Evolutionary conservation across 2,329 filamentous ascomycete genomes (phyloP), one percentile per base, ranked within the genome.

Genomic region (Penicillium psychrosexuale): DNA sequence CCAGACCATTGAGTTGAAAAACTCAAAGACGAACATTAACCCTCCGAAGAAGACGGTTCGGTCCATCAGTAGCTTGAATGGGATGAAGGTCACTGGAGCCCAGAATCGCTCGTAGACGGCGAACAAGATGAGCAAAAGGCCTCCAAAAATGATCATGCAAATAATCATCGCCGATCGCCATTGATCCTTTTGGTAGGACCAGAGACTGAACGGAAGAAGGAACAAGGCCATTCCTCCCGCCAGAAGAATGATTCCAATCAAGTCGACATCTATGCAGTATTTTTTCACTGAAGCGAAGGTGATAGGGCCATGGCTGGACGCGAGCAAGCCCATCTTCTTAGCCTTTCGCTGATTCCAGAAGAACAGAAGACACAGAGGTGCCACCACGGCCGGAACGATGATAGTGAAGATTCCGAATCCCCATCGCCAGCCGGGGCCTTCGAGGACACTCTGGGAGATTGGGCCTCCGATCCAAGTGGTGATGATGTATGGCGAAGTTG

Each of bases 221-320:
- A 71, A 59, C 3, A 69, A 51, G 28, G 62, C 51, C 39, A 71
- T 65, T 8, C 57, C 67, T 4, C 64, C 64, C 5, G 65, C 59
- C 31, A 69, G 54, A 8, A 72, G 59, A n/a, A 69, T 57, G 22
- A 69, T 57, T 8, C 69, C 69, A 30, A 68, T 51, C n/a, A 63
- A 61, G 65, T 89, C 86, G 55, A 89, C 85, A 59, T 88, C 81
- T 33, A 81, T 72, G 22, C 77, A 66, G 68, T 87, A 87, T 65
- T 82, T 72, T 39, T 72, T 66, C 27, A 84, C 47, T 1, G 77
- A 80, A 62, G 84, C 74, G 5, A 68, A 24, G 1, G 71, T 22
- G 1, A 76, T 80, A 19, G 84, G 75, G 3, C 76, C 76, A 59
- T 74, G 76, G 4, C 72, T 63, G 5, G 69, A 62, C 70, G 72